These are phyloP conservation scores for Corchorus capsularis DNA, from an alignment of 345 rosid species.

Conservation along the genomic window DNA sequence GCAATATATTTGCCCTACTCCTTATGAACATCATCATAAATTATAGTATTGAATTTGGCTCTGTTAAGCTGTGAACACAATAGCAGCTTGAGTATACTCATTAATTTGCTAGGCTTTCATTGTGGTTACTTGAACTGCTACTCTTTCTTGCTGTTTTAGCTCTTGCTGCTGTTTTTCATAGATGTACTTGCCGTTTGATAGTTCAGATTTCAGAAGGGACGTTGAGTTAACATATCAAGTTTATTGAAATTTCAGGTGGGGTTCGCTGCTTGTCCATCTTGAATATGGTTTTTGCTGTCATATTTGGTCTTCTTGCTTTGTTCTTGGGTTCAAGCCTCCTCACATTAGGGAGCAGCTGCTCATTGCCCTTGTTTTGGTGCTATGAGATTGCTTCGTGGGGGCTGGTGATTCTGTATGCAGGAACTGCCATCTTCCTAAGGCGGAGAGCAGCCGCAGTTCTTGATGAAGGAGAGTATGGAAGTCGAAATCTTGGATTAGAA, in stretches of 20 bases:
- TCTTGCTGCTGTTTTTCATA: neutral
- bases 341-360: slow-evolving; percentile 88
- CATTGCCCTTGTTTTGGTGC: slow-evolving; percentile 92
- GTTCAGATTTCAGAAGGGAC: neutral
- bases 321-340: slow-evolving; percentile 93
- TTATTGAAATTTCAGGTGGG: slow-evolving; percentile 58
- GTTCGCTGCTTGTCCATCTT: slow-evolving; percentile 83
- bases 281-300: slow-evolving; percentile 65
- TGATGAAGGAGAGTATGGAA: slow-evolving; percentile 65
- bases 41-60: neutral
- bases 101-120: neutral
- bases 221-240: slow-evolving; percentile 18
- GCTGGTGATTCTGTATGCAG: slow-evolving; percentile 65
- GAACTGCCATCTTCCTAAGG: slow-evolving; percentile 71
- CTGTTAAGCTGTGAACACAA: neutral
- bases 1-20: neutral
- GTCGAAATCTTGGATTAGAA: slow-evolving; percentile 73
- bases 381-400: slow-evolving; percentile 90
- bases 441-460: slow-evolving; percentile 71
- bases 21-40: neutral
- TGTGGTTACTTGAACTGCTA: neutral
- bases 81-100: neutral
- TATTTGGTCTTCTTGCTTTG: slow-evolving; percentile 79
- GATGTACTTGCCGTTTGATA: neutral
- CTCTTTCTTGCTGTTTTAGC: neutral